Percentiles rank a stretch among this genome's conserved stretches.
phyloP scores from a whole-genome alignment of 2,329 filamentous ascomycete species.

The Ophiostoma ulmi region DNA sequence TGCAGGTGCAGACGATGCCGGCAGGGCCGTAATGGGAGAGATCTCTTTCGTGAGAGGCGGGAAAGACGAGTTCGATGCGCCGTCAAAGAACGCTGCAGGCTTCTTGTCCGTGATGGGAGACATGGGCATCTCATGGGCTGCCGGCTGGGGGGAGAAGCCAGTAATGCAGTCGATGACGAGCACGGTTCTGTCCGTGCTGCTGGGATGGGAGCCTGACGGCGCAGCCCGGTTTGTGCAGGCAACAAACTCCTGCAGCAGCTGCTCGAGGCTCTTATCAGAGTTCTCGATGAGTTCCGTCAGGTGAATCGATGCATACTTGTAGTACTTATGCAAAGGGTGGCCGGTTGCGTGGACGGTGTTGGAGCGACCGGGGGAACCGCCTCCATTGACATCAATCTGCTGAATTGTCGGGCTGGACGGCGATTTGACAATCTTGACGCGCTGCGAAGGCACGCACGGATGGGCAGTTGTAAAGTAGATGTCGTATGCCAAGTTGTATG shows the following conservation, averaged over 20 bases:
- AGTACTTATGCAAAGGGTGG: slow-evolving; percentile 60
- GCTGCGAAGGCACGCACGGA: slow-evolving; percentile 55
- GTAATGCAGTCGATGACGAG: slow-evolving; percentile 62
- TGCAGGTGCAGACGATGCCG: slow-evolving; percentile 2
- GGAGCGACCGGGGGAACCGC: slow-evolving; percentile 39
- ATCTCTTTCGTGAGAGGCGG: slow-evolving; percentile 27
- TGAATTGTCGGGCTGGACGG: slow-evolving; percentile 56
- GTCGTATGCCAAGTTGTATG: slow-evolving; percentile 50
- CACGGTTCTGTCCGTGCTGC: slow-evolving; percentile 35
- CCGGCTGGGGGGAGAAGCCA: slow-evolving; percentile 43
- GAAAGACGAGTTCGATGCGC: slow-evolving; percentile 22
- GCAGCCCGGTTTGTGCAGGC: slow-evolving; percentile 34
- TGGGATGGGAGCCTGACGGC: slow-evolving; percentile 31
- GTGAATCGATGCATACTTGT: slow-evolving; percentile 55
- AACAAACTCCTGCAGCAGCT: slow-evolving; percentile 40
- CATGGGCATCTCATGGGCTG: slow-evolving; percentile 43
- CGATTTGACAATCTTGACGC: slow-evolving; percentile 54
- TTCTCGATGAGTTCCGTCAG: slow-evolving; percentile 52
- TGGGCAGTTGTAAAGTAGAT: slow-evolving; percentile 62
- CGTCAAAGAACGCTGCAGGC: slow-evolving; percentile 30
- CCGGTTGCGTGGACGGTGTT: slow-evolving; percentile 46
- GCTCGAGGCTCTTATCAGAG: slow-evolving; percentile 42
- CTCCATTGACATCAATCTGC: slow-evolving; percentile 48
- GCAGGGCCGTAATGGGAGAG: slow-evolving; percentile 24
- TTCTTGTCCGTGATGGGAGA: slow-evolving; percentile 44